Evolutionary conservation across 371 early-diverging fungal genomes (phyloP), one percentile per base, ranked within the genome.

Genomic region (Dinochytrium kinnereticum): DNA sequence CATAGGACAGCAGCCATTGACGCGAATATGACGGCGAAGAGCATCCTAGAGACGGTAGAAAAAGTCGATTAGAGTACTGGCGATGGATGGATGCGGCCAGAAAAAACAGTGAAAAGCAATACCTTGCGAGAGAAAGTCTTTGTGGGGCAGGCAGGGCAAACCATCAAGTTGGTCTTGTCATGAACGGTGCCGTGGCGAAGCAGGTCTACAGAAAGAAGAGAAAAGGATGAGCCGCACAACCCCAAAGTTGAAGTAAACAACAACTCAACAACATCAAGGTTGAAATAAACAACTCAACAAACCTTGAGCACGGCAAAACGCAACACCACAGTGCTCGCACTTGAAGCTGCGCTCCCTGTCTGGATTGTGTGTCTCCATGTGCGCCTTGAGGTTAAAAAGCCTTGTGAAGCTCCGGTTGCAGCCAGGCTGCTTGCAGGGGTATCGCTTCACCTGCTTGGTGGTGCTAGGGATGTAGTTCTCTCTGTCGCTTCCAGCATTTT

Each of bases 321-420:
- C 55, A 53, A 53, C 55, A 5, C 55, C 55, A 53, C 55, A 53
- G 55, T 53, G 55, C 55, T 53, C 55, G 67, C 75, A 75, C 37
- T 39, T 38, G 53, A 50, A 67, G 17, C 28, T 7, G 36, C 53
- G 40, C 7, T 34, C 78, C 36, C 92, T 85, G 61, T 81, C 75
- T 33, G 87, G 83, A 71, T 89, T 82, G 76, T 93, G 93, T 3
- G 89, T 91, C 73, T 84, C 84, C 72, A 88, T 81, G 77, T 93
- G 93, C 0, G 90, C 87, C 68, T 86, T 86, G 37, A 93, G 81
- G 76, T 93, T 93, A 77, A 87, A 91, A 19, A 87, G 87, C 70
- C 93, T 86, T 37, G 85, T 85, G 71, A 91, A 93, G 26, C 72
- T 72, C 34, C 80, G 76, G 53, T 82, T 80, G 75, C 93, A 93